Evolutionary conservation across 148 eudicot species (phyloP).

Genomic region (Agrostemma githago): DNA sequence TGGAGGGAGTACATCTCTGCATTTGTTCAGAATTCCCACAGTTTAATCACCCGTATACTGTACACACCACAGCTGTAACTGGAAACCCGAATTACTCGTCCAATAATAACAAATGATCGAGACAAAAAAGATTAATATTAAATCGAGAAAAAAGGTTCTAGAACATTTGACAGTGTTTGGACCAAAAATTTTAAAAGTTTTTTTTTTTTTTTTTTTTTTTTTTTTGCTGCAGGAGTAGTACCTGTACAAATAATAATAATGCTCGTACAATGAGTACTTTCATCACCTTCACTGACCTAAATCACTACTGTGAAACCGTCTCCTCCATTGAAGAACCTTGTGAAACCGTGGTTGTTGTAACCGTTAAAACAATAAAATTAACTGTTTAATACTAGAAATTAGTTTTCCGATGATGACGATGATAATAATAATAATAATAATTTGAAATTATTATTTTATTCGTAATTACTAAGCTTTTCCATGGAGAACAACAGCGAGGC

Average conservation of each 20-base stretch:
- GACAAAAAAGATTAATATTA: no score
- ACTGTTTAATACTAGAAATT: neutral
- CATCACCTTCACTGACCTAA: neutral
- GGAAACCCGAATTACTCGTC: no score
- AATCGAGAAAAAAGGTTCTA: neutral
- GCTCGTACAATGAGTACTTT: conserved; percentile 9
- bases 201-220: neutral
- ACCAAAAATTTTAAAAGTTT: conserved; percentile 18
- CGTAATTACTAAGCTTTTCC: no score
- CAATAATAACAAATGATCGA: no score
- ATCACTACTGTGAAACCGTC: conserved; percentile 14
- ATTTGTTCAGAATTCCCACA: no score
- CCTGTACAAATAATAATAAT: conserved; percentile 13
- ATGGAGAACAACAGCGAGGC: conserved; percentile 55
- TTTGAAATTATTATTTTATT: neutral
- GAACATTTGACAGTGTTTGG: conserved; percentile 11
- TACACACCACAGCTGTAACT: no score
- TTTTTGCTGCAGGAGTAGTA: neutral
- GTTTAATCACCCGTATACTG: no score
- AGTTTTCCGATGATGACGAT: no score
- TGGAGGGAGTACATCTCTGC: no score
- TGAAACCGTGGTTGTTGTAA: neutral
- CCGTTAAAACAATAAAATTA: neutral
- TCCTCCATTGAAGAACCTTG: neutral
- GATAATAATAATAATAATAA: neutral